Conservation (phyloP, 2,329 filamentous ascomycete genomes). For the Botrytis fragariae region DNA sequence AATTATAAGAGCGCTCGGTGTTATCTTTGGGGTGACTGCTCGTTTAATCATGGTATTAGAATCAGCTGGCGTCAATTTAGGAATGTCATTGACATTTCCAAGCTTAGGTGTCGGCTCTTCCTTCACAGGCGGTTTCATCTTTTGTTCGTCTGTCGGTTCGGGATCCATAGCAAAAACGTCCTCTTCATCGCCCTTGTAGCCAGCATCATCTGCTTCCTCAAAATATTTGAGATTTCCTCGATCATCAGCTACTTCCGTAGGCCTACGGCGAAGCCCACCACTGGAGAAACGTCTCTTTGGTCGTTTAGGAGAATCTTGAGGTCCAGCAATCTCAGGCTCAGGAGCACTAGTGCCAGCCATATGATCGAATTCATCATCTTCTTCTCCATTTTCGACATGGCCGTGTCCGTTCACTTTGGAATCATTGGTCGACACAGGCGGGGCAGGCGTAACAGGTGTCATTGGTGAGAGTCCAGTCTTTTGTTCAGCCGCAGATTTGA, state of each 20-base stretch:
- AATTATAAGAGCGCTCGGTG: conserved; percentile 10
- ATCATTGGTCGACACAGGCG: conserved; percentile 15
- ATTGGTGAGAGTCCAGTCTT: conserved; percentile 24
- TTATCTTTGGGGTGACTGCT: not conserved
- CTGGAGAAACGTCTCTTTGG: conserved; percentile 79
- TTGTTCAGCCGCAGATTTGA: conserved; percentile 33
- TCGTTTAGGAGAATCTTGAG: conserved; percentile 27
- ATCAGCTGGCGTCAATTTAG: not conserved
- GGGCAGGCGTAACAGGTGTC: conserved; percentile 19
- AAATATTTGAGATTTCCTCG: conserved; percentile 84
- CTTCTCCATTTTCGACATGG: conserved; percentile 36
- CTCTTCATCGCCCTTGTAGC: conserved; percentile 72
- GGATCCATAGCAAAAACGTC: conserved; percentile 68
- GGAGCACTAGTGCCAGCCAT: conserved; percentile 64
- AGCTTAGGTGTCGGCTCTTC: not conserved
- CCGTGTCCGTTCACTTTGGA: not conserved
- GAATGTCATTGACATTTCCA: not conserved
- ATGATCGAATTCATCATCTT: conserved; percentile 36
- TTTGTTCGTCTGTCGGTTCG: conserved; percentile 26
- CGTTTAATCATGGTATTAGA: not conserved
- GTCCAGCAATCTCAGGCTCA: conserved; percentile 51
- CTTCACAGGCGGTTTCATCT: not conserved
- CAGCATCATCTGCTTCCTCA: conserved; percentile 83
- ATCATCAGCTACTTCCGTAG: conserved; percentile 66
- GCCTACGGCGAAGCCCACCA: conserved; percentile 73